Evolutionary conservation across 1,139 yeast species (phyloP).

Genomic region (Pneumocystis murina): DNA sequence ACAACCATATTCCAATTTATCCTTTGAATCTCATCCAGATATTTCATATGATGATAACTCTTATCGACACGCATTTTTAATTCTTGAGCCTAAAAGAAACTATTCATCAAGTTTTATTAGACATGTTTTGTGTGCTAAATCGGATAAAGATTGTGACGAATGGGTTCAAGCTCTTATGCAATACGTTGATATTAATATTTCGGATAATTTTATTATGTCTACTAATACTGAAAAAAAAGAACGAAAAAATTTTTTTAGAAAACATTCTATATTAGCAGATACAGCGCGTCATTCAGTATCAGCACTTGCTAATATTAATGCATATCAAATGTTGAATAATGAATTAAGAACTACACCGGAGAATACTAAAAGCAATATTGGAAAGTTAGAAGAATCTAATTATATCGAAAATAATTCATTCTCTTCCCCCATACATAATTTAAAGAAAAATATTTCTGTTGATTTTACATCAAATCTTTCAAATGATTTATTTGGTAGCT

Average conservation of each 20-base stretch:
- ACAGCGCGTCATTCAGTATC: neutral
- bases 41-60: slow-evolving; percentile 38
- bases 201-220: neutral
- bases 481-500: neutral
- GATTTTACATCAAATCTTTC: neutral
- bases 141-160: slow-evolving; percentile 59
- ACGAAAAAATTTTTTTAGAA: neutral
- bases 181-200: slow-evolving; percentile 17
- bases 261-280: neutral
- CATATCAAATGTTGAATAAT: neutral
- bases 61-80: slow-evolving; percentile 60
- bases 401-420: neutral
- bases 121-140: slow-evolving; percentile 71
- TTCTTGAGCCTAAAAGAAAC: slow-evolving; percentile 47
- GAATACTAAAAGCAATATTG: neutral
- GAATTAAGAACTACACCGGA: neutral
- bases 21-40: slow-evolving; percentile 21
- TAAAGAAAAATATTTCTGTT: neutral
- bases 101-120: slow-evolving; percentile 40
- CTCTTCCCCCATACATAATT: neutral
- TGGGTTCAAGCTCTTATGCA: slow-evolving; percentile 57
- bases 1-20: slow-evolving; percentile 28
- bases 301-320: neutral
- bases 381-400: neutral
- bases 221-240: slow-evolving; percentile 1